Conservation (phyloP, 2,329 filamentous ascomycete genomes). For the Diaporthe capsici region DNA sequence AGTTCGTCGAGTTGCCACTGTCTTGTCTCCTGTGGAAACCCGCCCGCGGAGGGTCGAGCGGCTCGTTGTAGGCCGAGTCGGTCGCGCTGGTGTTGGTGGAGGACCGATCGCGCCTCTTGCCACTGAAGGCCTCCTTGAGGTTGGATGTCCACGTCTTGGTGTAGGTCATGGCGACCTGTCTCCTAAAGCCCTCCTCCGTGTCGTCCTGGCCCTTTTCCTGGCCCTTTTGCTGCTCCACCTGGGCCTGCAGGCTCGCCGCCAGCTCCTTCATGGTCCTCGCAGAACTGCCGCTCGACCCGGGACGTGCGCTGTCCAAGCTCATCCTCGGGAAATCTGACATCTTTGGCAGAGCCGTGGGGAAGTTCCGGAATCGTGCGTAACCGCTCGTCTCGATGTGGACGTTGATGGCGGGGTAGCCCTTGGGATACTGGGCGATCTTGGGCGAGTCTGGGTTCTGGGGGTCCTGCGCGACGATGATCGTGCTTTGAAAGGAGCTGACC, state of each 20-base stretch:
- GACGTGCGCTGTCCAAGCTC: constrained; percentile 47
- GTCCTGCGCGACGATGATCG: constrained; percentile 50
- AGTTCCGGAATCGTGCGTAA: constrained; percentile 69
- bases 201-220: constrained; percentile 43
- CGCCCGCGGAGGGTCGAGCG: constrained; percentile 41
- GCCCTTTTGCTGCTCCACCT: constrained; percentile 36
- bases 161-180: constrained; percentile 72
- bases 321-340: constrained; percentile 50
- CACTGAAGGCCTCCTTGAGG: constrained; percentile 58
- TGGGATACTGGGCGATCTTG: constrained; percentile 38
- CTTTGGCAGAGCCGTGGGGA: constrained; percentile 55
- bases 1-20: constrained; percentile 40
- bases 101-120: constrained; percentile 50
- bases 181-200: constrained; percentile 58
- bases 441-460: constrained; percentile 46
- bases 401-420: constrained; percentile 59
- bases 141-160: constrained; percentile 63
- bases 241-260: constrained; percentile 35
- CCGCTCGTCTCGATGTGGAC: constrained; percentile 69
- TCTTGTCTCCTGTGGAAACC: constrained; percentile 48
- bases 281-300: constrained; percentile 40
- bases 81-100: constrained; percentile 45
- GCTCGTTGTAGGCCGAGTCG: constrained; percentile 37
- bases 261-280: constrained; percentile 42
- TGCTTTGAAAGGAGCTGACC: constrained; percentile 69